Percentiles rank a stretch among this genome's conserved stretches.
These are phyloP conservation scores for Heritiera littoralis DNA, from an alignment of 345 rosid genomes.

Conservation along the genomic window DNA sequence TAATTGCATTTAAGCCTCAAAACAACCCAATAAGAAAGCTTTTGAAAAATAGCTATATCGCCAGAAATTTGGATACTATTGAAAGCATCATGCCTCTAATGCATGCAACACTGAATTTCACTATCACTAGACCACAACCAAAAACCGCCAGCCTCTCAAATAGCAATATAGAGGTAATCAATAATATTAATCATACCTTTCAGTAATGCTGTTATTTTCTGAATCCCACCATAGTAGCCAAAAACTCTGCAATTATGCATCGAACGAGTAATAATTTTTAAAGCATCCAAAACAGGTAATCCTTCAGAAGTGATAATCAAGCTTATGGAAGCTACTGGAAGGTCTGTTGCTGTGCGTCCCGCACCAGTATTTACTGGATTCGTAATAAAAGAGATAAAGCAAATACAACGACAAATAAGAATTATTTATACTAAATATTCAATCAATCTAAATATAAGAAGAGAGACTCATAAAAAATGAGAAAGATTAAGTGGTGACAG, in stretches of 20 bases:
- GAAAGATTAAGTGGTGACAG: not conserved
- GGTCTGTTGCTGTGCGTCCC: slow-evolving; percentile 34
- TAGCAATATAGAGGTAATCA: not conserved
- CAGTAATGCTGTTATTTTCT: slow-evolving; percentile 65
- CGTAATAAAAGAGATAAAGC: slow-evolving; percentile 19
- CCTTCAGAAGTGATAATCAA: slow-evolving; percentile 45
- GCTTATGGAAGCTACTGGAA: slow-evolving; percentile 40
- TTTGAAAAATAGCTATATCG: not conserved
- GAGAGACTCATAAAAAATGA: slow-evolving; percentile 14
- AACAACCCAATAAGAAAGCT: not conserved
- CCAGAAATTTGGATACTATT: not conserved
- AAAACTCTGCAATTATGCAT: slow-evolving; percentile 71
- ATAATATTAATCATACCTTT: slow-evolving; percentile 47
- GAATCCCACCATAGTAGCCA: slow-evolving; percentile 68
- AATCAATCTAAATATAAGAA: slow-evolving; percentile 4
- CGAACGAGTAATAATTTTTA: slow-evolving; percentile 54
- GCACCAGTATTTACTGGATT: slow-evolving; percentile 46
- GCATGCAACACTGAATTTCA: slow-evolving; percentile 1
- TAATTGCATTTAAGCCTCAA: not conserved
- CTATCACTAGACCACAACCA: slow-evolving; percentile 10
- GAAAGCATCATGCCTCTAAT: not conserved
- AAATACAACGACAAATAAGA: not conserved
- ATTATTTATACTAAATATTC: not conserved
- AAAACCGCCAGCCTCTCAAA: slow-evolving; percentile 4
- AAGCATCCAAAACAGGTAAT: slow-evolving; percentile 56